phyloP scores from a whole-genome alignment of 257 asterid genomes.

The Solanum virginianum region DNA sequence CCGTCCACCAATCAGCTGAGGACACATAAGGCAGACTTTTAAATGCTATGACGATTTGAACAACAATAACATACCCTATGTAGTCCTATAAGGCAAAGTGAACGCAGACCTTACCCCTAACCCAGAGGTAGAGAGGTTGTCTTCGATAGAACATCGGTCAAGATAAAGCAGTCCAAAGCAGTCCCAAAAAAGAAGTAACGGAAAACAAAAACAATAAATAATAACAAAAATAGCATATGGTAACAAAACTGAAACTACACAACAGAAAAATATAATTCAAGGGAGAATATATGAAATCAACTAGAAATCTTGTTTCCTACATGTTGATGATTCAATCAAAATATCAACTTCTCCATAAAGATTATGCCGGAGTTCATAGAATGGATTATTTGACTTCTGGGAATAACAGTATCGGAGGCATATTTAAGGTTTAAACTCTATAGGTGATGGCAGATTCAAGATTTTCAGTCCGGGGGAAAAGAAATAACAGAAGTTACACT shows the following conservation, averaged over 20 bases:
- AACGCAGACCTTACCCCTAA: background rate
- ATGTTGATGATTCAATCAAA: background rate
- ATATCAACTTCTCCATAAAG: background rate
- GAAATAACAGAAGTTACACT: too few relatives aligned
- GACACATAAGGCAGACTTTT: background rate
- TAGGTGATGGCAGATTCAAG: too few relatives aligned
- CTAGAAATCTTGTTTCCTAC: background rate
- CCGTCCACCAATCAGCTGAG: constrained; percentile 41
- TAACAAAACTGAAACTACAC: background rate
- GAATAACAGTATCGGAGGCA: background rate
- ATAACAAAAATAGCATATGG: background rate
- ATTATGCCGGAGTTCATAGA: background rate
- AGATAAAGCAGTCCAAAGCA: background rate
- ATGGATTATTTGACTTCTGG: background rate
- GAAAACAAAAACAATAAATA: background rate
- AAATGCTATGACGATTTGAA: background rate
- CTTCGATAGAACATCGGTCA: background rate
- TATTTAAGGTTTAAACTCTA: too few relatives aligned
- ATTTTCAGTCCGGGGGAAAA: too few relatives aligned
- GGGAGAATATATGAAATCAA: background rate
- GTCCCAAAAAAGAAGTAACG: background rate
- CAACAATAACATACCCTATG: background rate
- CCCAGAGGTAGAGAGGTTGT: background rate
- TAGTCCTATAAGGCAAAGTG: background rate
- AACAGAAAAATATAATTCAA: background rate